Conservation (phyloP, 1,284 basidiomycete species). For the Tilletia setariae region DNA sequence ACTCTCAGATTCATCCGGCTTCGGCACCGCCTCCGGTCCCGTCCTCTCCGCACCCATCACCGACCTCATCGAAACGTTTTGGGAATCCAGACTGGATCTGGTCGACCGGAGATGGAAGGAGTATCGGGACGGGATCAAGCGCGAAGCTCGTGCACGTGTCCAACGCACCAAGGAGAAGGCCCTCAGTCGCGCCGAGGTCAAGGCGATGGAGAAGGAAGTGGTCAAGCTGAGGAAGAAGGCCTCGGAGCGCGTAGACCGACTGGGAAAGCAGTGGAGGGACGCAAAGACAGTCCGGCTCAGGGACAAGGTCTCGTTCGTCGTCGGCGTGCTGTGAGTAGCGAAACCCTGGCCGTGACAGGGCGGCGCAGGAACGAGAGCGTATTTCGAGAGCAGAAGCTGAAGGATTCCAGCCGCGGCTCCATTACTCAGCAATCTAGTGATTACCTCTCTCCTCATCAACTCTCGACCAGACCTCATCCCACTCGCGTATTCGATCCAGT, state of each 20-base stretch:
- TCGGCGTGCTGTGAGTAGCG: constrained; percentile 70
- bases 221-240: constrained; percentile 75
- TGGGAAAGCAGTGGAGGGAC: constrained; percentile 76
- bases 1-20: not conserved
- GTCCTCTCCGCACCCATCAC: constrained; percentile 7
- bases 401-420: no score
- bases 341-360: no score
- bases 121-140: constrained; percentile 75
- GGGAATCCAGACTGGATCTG: constrained; percentile 83
- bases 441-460: constrained; percentile 72
- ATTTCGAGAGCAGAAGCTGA: no score
- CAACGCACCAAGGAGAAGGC: constrained; percentile 63
- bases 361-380: no score
- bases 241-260: constrained; percentile 67
- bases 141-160: constrained; percentile 62
- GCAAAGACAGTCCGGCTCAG: constrained; percentile 74
- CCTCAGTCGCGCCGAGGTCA: constrained; percentile 28
- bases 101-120: constrained; percentile 80
- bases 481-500: constrained; percentile 71
- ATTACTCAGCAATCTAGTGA: constrained; percentile 8
- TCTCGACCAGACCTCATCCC: constrained; percentile 72
- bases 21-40: not conserved
- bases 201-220: constrained; percentile 77
- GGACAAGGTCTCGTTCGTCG: constrained; percentile 70
- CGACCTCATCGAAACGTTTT: constrained; percentile 69